Percentiles rank a stretch among this genome's conserved stretches.
Conservation (phyloP, 768 basidiomycete genomes). For the Pulveroboletus frians region DNA sequence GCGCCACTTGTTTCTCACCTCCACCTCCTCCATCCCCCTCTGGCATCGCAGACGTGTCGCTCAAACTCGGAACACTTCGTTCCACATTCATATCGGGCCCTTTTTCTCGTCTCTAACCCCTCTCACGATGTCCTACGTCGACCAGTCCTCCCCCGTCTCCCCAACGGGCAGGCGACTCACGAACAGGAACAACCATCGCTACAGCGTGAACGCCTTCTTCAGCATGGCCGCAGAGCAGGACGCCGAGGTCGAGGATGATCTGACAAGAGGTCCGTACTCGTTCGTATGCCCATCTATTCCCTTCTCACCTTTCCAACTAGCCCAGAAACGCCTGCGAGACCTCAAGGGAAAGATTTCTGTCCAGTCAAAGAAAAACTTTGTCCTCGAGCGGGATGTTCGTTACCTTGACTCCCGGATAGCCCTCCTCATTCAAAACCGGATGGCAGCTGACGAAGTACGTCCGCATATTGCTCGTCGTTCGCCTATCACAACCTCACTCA, state of each 20-base stretch:
- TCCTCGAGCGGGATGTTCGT: constrained; percentile 95
- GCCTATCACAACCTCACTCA: constrained; percentile 3
- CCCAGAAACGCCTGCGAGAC: constrained; percentile 94
- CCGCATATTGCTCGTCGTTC: background rate
- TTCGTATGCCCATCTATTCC: background rate
- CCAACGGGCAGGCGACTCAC: constrained; percentile 73
- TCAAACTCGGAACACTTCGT: constrained; percentile 5
- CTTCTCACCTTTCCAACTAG: constrained; percentile 37
- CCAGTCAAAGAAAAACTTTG: constrained; percentile 99
- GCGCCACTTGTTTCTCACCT: constrained; percentile 10
- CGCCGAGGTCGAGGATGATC: constrained; percentile 94
- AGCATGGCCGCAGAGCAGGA: constrained; percentile 99
- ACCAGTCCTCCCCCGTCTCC: constrained; percentile 51
- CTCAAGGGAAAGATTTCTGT: constrained; percentile 96
- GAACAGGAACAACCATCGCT: constrained; percentile 92
- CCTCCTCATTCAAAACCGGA: constrained; percentile 94
- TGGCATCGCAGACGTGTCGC: background rate
- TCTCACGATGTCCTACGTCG: constrained; percentile 52
- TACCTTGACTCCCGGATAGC: constrained; percentile 98
- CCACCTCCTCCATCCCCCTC: constrained; percentile 1
- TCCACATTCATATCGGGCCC: constrained; percentile 4
- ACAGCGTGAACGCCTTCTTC: constrained; percentile 92
- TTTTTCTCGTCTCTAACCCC: background rate
- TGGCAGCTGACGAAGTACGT: constrained; percentile 90
- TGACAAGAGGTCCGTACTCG: constrained; percentile 72